These are phyloP conservation scores for Carpinus fangiana DNA, from an alignment of 306 rosid genomes.

Conservation along the genomic window DNA sequence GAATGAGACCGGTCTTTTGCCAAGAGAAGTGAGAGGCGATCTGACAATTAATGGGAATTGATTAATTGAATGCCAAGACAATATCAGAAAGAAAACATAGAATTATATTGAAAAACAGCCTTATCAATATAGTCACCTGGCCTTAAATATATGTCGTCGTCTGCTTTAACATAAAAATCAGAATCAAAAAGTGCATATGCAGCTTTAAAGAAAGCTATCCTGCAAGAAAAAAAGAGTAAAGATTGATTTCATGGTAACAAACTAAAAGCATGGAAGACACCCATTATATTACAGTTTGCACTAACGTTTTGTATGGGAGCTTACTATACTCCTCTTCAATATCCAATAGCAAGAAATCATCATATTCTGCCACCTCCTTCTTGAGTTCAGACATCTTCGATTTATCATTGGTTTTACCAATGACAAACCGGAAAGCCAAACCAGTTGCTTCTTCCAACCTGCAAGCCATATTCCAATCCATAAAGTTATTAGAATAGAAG, in stretches of 20 bases:
- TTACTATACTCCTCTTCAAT: constrained; percentile 97
- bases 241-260: constrained; percentile 24
- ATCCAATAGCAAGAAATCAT: constrained; percentile 87
- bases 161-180: constrained; percentile 91
- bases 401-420: constrained; percentile 72
- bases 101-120: constrained; percentile 14
- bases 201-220: constrained; percentile 96
- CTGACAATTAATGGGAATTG: constrained; percentile 46
- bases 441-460: constrained; percentile 99
- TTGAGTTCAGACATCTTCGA: constrained; percentile 69
- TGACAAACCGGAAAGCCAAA: constrained; percentile 84
- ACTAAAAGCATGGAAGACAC: constrained; percentile 17
- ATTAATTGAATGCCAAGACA: constrained; percentile 26
- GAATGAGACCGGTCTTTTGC: constrained; percentile 80
- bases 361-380: constrained; percentile 68
- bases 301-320: constrained; percentile 99
- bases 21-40: constrained; percentile 81
- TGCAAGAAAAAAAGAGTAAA: constrained; percentile 35
- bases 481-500: neutral
- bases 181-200: constrained; percentile 87
- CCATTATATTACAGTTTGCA: constrained; percentile 34
- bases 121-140: constrained; percentile 59
- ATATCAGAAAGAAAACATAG: constrained; percentile 19
- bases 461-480: constrained; percentile 43
- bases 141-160: constrained; percentile 93